Percentiles rank a stretch among this genome's conserved stretches.
Conservation (phyloP, 768 basidiomycete genomes). For the Floccularia luteovirens region DNA sequence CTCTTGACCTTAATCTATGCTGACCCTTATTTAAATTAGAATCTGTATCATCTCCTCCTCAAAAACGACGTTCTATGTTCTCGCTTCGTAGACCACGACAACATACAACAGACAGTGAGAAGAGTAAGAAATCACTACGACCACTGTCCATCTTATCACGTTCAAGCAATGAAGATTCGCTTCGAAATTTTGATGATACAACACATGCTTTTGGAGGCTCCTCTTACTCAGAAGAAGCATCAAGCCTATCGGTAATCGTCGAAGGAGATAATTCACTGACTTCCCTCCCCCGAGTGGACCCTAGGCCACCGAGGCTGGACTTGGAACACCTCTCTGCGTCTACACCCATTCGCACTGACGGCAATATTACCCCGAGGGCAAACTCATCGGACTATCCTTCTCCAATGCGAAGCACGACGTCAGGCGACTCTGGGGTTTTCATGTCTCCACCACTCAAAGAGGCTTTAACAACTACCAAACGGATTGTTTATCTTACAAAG, state of each 20-base stretch:
- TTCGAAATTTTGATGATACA: not conserved
- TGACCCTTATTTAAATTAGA: not conserved
- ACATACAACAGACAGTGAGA: not conserved
- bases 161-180: not conserved
- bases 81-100: conserved; percentile 7
- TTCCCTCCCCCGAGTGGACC: not conserved
- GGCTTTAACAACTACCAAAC: conserved; percentile 15
- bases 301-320: conserved; percentile 6
- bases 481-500: conserved; percentile 16
- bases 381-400: conserved; percentile 6
- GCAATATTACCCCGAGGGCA: conserved; percentile 5
- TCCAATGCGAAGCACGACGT: conserved; percentile 11
- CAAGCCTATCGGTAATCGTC: not conserved
- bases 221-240: not conserved
- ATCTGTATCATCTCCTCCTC: not conserved
- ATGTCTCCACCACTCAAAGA: conserved; percentile 11
- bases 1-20: too few relatives aligned
- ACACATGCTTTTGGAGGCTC: not conserved
- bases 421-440: conserved; percentile 13
- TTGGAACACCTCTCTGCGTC: conserved; percentile 7
- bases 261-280: not conserved
- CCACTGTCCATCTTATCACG: not conserved
- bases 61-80: conserved; percentile 8
- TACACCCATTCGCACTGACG: conserved; percentile 4
- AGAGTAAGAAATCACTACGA: conserved; percentile 6